Percentiles rank a stretch among this genome's conserved stretches.
These are phyloP conservation scores for Prunus mume DNA, from an alignment of 306 rosid genomes.

Conservation along the genomic window DNA sequence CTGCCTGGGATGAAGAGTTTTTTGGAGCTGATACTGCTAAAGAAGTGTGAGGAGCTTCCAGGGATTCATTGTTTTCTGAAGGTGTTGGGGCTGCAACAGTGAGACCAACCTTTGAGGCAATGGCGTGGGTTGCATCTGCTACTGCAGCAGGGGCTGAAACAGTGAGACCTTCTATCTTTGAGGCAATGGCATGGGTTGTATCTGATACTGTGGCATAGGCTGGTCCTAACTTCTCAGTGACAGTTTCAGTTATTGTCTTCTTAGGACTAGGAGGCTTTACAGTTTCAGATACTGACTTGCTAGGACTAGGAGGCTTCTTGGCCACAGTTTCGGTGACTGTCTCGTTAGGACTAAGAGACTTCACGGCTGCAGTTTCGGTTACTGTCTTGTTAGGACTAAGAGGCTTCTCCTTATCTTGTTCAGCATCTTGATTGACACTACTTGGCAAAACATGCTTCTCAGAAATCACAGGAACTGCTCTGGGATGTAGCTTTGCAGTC, in stretches of 20 bases:
- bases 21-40: neutral
- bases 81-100: conserved; percentile 20
- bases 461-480: conserved; percentile 37
- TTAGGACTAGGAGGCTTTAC: conserved; percentile 11
- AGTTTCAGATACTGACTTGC: conserved; percentile 24
- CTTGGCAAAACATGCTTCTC: conserved; percentile 47
- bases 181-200: conserved; percentile 41
- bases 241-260: conserved; percentile 27
- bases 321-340: conserved; percentile 6
- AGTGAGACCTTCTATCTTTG: conserved; percentile 46
- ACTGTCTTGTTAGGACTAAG: conserved; percentile 25
- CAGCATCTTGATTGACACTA: conserved; percentile 28
- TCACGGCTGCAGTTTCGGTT: conserved; percentile 10
- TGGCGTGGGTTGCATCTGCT: conserved; percentile 34
- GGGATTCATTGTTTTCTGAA: conserved; percentile 20
- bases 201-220: conserved; percentile 39
- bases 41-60: conserved; percentile 13
- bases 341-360: conserved; percentile 25
- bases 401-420: conserved; percentile 24
- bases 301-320: conserved; percentile 9
- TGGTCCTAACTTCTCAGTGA: conserved; percentile 41
- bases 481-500: conserved; percentile 43
- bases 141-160: conserved; percentile 28
- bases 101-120: conserved; percentile 49
- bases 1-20: neutral